Evolutionary conservation across 169 alveolate genomes (phyloP).

Genomic region (Eimeria praecox): DNA sequence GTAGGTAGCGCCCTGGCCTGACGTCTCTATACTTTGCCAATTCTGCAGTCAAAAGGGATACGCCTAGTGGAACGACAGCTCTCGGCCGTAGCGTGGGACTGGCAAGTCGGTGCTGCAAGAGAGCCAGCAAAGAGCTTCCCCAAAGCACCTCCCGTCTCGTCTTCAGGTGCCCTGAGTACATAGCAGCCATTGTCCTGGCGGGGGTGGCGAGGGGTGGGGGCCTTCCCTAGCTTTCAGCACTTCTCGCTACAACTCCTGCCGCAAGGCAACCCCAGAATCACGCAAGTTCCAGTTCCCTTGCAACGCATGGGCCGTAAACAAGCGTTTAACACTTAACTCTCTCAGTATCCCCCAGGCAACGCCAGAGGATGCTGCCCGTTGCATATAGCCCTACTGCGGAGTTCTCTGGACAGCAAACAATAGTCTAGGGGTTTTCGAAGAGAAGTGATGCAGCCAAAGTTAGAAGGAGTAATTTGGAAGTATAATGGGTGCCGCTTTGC

Average conservation of each 20-base stretch:
- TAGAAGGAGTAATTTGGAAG: not conserved
- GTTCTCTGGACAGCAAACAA: not conserved
- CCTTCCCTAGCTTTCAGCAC: not conserved
- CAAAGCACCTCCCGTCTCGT: not conserved
- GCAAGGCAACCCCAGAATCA: not conserved
- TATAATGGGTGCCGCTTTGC: too few relatives aligned
- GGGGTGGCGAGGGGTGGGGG: not conserved
- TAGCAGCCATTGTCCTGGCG: not conserved
- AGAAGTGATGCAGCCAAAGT: not conserved
- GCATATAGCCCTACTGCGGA: not conserved
- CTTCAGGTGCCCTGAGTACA: not conserved
- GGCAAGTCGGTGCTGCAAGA: not conserved
- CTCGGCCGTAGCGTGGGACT: not conserved
- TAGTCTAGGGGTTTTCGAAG: not conserved
- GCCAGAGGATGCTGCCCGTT: not conserved
- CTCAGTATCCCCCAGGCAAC: not conserved
- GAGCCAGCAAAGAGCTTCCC: too few relatives aligned
- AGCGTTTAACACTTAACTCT: not conserved
- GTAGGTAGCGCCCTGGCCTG: not conserved
- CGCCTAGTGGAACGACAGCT: not conserved
- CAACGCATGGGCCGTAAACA: not conserved
- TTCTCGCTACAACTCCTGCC: not conserved
- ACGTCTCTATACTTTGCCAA: not conserved
- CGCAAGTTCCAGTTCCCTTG: not conserved
- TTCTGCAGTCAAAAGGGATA: not conserved